Conservation (phyloP, 2,329 filamentous ascomycete species). For the Colletotrichum spinosum region DNA sequence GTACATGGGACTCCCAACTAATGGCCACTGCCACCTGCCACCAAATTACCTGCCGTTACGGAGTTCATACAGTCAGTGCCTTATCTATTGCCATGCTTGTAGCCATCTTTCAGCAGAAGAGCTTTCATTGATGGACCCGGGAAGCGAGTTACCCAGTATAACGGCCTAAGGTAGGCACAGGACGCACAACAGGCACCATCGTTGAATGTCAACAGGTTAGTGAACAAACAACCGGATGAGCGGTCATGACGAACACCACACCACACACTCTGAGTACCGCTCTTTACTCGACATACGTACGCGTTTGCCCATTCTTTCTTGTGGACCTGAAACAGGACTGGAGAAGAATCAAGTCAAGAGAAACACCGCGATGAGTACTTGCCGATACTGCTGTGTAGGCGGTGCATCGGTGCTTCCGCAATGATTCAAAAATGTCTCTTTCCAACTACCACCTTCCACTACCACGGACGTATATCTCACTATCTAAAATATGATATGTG, state of each 20-base stretch:
- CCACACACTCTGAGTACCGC: not conserved
- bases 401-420: constrained; percentile 18
- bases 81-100: not conserved
- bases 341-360: constrained; percentile 1
- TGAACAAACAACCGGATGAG: too few species aligned
- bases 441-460: not conserved
- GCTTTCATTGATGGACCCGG: too few species aligned
- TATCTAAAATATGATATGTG: too few species aligned
- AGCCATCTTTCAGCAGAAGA: too few species aligned
- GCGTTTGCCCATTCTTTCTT: constrained; percentile 29
- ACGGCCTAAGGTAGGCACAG: not conserved
- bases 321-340: constrained; percentile 26
- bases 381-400: too few species aligned
- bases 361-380: not conserved
- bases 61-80: not conserved
- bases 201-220: not conserved
- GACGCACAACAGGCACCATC: not conserved
- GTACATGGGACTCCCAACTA: constrained; percentile 4
- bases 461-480: too few species aligned
- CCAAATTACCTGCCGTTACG: constrained; percentile 22
- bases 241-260: not conserved
- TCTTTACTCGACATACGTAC: constrained; percentile 1
- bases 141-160: too few species aligned
- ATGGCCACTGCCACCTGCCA: constrained; percentile 15
- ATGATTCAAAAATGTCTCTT: constrained; percentile 12